These are phyloP conservation scores for Prunus yedoensis DNA, from an alignment of 331 rosid species.

Conservation along the genomic window DNA sequence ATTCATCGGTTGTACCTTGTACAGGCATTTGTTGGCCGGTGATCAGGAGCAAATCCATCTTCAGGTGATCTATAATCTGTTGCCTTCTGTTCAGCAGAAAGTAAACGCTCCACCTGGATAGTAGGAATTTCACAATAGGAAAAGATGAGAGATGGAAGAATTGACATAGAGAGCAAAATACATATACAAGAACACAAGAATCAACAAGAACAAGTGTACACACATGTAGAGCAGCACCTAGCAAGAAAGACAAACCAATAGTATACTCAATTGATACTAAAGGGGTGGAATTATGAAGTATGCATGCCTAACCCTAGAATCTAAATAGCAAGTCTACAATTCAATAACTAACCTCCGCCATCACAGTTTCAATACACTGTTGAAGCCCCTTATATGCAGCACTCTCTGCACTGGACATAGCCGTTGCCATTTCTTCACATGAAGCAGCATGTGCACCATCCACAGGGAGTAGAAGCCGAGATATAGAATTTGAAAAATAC, in stretches of 20 bases:
- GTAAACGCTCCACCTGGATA: slow-evolving; percentile 90
- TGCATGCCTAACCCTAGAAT: slow-evolving; percentile 5
- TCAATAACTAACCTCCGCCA: slow-evolving; percentile 85
- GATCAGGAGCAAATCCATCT: slow-evolving; percentile 94
- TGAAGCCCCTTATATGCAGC: slow-evolving; percentile 96
- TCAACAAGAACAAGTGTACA: not conserved
- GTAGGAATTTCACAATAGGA: slow-evolving; percentile 13
- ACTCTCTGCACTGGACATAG: slow-evolving; percentile 99
- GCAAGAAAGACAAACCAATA: not conserved
- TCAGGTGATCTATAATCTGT: slow-evolving; percentile 89
- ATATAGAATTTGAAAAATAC: slow-evolving; percentile 93
- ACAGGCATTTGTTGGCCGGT: slow-evolving; percentile 95
- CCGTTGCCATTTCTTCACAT: slow-evolving; percentile 98
- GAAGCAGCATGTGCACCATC: slow-evolving; percentile 99
- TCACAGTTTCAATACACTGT: slow-evolving; percentile 96
- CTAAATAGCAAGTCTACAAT: slow-evolving; percentile 1
- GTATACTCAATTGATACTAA: not conserved
- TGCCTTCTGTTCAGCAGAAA: slow-evolving; percentile 95
- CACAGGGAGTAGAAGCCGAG: slow-evolving; percentile 96
- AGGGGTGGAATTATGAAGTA: slow-evolving; percentile 10
- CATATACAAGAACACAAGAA: not conserved
- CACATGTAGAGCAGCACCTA: slow-evolving; percentile 14
- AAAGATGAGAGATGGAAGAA: not conserved
- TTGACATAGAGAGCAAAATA: not conserved
- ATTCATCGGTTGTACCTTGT: slow-evolving; percentile 54